Evolutionary conservation across 352 stramenopile species (phyloP).

Genomic region (Phytopythium helicoides): DNA sequence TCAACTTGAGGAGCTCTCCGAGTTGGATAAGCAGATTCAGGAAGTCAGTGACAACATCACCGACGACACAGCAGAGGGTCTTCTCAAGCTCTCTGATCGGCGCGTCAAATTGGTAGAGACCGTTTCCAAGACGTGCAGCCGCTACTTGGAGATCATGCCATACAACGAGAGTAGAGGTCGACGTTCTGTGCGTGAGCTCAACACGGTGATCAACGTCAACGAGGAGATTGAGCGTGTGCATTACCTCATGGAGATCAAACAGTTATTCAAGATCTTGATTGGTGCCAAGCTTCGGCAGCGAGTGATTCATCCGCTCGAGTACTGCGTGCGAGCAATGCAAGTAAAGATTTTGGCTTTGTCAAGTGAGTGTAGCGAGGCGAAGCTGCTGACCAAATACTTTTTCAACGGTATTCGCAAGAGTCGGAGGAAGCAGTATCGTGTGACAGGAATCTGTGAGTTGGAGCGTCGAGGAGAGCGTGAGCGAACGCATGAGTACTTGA

Average conservation of each 20-base stretch:
- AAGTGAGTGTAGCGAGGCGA: conserved; percentile 26
- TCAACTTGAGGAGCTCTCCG: conserved; percentile 44
- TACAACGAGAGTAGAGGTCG: conserved; percentile 31
- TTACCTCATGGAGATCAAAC: conserved; percentile 58
- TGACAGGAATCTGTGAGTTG: conserved; percentile 63
- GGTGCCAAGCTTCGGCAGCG: conserved; percentile 35
- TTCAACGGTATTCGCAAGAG: conserved; percentile 36
- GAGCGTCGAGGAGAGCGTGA: conserved; percentile 50
- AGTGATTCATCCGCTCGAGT: conserved; percentile 54
- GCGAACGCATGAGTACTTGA: conserved; percentile 25
- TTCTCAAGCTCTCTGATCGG: conserved; percentile 40
- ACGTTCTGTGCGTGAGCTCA: conserved; percentile 51
- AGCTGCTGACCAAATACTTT: conserved; percentile 60
- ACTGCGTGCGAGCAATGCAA: conserved; percentile 73
- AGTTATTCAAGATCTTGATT: conserved; percentile 72
- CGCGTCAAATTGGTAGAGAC: conserved; percentile 49
- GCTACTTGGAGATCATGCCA: conserved; percentile 79
- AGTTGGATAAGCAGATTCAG: conserved; percentile 46
- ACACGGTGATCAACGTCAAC: conserved; percentile 48
- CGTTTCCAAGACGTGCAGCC: conserved; percentile 62
- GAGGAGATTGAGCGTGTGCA: conserved; percentile 56
- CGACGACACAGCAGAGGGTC: conserved; percentile 29
- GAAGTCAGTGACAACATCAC: conserved; percentile 38
- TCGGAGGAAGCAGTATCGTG: conserved; percentile 33
- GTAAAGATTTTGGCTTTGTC: conserved; percentile 42